Evolutionary conservation across 768 basidiomycete genomes (phyloP).

Genomic region (Naematelia encephala): DNA sequence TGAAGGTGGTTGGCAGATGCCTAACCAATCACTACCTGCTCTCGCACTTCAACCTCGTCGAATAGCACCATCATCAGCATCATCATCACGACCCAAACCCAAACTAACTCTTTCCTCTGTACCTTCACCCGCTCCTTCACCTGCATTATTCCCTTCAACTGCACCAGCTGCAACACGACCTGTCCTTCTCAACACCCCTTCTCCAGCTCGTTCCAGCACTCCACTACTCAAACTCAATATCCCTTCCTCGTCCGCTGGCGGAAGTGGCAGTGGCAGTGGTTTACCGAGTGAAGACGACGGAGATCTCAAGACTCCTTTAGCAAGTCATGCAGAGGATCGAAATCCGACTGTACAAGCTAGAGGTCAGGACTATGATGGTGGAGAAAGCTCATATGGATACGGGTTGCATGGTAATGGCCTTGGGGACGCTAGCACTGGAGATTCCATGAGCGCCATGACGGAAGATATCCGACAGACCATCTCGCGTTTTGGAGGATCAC

Average conservation of each 20-base stretch:
- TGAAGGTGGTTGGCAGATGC: constrained; percentile 41
- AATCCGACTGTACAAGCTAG: constrained; percentile 39
- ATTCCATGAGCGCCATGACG: constrained; percentile 33
- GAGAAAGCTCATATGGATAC: constrained; percentile 38
- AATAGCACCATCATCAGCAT: constrained; percentile 14
- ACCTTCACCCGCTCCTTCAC: constrained; percentile 23
- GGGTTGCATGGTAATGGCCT: constrained; percentile 25
- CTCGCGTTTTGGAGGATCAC: constrained; percentile 26
- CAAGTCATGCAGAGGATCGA: constrained; percentile 24
- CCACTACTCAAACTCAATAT: constrained; percentile 28
- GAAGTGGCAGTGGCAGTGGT: constrained; percentile 8
- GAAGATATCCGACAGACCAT: constrained; percentile 32
- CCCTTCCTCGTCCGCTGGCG: constrained; percentile 11
- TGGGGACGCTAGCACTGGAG: constrained; percentile 2
- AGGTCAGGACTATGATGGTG: constrained; percentile 32
- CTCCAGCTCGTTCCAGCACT: constrained; percentile 6
- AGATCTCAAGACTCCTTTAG: constrained; percentile 17
- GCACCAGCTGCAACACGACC: constrained; percentile 10
- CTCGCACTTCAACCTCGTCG: constrained; percentile 22
- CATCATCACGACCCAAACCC: constrained; percentile 29
- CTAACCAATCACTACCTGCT: constrained; percentile 18
- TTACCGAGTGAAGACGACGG: constrained; percentile 20
- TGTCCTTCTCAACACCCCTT: constrained; percentile 32
- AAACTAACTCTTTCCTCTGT: constrained; percentile 41
- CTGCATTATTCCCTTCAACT: constrained; percentile 5